Conservation (phyloP, 2,329 filamentous ascomycete species). For the Lasiodiplodia hormozganensis region DNA sequence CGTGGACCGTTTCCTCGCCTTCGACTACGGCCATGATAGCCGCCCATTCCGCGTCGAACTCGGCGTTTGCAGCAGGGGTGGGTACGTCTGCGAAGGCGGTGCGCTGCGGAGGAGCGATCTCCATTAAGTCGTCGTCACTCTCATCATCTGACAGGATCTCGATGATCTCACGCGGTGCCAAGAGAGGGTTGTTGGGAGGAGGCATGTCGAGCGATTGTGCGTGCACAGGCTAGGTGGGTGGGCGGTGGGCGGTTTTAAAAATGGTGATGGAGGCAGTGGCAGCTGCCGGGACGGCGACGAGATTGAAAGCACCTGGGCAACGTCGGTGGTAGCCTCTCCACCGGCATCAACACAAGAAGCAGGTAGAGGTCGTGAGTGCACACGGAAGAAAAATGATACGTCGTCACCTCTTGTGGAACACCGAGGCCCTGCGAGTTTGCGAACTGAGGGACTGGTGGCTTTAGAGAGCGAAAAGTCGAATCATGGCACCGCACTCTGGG, state of each 20-base stretch:
- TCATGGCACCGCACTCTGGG: background rate
- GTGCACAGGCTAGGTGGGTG: background rate
- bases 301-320: background rate
- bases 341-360: background rate
- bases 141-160: conserved; percentile 16
- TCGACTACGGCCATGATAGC: background rate
- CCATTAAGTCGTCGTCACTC: conserved; percentile 5
- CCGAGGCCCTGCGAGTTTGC: background rate
- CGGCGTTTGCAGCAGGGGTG: too few species aligned
- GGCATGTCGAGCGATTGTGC: background rate
- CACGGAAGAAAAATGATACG: background rate
- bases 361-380: conserved; percentile 1
- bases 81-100: background rate
- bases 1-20: too few species aligned
- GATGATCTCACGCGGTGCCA: conserved; percentile 19
- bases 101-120: background rate
- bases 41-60: background rate
- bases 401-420: background rate
- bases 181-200: background rate
- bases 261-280: background rate
- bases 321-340: background rate
- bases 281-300: background rate
- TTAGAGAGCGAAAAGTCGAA: background rate
- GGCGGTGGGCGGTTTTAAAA: background rate
- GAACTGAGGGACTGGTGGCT: background rate